Percentiles rank a stretch among this genome's conserved stretches.
These are phyloP conservation scores for Xylaria telfairii DNA, from an alignment of 495 filamentous ascomycete genomes.

Conservation along the genomic window DNA sequence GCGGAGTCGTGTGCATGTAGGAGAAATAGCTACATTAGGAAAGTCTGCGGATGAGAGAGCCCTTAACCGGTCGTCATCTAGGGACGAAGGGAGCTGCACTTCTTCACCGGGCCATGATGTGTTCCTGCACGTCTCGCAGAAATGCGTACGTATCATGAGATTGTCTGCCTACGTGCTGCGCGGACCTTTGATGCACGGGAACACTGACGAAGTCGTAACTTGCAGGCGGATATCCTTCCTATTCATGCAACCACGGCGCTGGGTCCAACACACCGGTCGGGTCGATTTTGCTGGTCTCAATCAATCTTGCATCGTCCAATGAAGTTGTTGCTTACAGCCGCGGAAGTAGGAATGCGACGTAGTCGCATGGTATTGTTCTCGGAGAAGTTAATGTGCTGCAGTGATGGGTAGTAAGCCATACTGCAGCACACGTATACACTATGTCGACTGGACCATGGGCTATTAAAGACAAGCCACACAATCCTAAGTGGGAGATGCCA, in stretches of 20 bases:
- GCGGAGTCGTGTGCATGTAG: neutral
- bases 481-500: neutral
- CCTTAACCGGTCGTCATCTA: neutral
- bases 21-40: neutral
- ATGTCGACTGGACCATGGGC: neutral
- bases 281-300: neutral
- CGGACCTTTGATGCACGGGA: constrained; percentile 12
- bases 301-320: constrained; percentile 11
- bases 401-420: constrained; percentile 7
- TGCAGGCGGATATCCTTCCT: constrained; percentile 17
- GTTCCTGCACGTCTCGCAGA: neutral
- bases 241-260: constrained; percentile 13
- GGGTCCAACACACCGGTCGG: neutral
- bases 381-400: neutral
- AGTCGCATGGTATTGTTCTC: neutral
- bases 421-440: constrained; percentile 14
- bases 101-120: constrained; percentile 3
- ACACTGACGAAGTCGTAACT: neutral
- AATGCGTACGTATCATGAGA: neutral
- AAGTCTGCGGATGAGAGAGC: neutral
- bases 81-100: neutral
- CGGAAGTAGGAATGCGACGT: constrained; percentile 2
- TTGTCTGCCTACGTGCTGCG: constrained; percentile 12
- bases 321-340: neutral
- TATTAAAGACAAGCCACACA: neutral